phyloP scores from a whole-genome alignment of 2,329 filamentous ascomycete species.

The Cladosporium sp. region DNA sequence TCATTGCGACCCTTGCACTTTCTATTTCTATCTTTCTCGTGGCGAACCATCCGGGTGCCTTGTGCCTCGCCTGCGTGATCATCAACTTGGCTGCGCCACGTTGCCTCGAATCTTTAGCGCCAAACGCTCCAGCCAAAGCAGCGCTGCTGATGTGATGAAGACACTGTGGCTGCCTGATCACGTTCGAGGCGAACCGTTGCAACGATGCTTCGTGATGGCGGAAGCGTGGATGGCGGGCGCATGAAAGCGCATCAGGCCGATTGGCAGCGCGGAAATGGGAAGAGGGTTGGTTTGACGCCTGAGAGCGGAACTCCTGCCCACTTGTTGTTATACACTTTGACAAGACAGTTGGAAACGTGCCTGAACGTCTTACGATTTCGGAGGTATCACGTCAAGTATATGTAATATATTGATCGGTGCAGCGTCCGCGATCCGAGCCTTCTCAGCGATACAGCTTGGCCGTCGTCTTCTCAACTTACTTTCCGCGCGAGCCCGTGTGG shows the following conservation, averaged over 20 bases:
- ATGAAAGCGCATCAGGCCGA: neutral
- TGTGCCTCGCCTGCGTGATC: neutral
- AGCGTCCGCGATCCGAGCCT: too few species aligned
- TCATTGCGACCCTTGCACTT: neutral
- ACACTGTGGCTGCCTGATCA: neutral
- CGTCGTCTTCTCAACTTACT: too few species aligned
- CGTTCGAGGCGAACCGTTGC: neutral
- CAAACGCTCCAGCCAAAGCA: neutral
- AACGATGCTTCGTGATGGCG: neutral
- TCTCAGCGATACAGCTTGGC: too few species aligned
- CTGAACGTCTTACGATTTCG: too few species aligned
- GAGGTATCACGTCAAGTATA: too few species aligned
- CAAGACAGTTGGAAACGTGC: too few species aligned
- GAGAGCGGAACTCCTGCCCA: too few species aligned
- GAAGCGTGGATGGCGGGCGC: neutral
- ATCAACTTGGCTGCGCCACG: neutral
- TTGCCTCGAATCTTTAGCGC: neutral
- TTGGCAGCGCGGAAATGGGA: neutral
- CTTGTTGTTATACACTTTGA: too few species aligned
- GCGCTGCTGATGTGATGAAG: neutral
- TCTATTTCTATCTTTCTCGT: neutral
- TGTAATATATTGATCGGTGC: too few species aligned
- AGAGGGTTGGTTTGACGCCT: too few species aligned
- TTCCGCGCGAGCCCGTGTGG: too few species aligned
- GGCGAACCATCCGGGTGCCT: slow-evolving; percentile 6